Evolutionary conservation across 148 eudicot genomes (phyloP).

Genomic region (Persicaria tinctoria): DNA sequence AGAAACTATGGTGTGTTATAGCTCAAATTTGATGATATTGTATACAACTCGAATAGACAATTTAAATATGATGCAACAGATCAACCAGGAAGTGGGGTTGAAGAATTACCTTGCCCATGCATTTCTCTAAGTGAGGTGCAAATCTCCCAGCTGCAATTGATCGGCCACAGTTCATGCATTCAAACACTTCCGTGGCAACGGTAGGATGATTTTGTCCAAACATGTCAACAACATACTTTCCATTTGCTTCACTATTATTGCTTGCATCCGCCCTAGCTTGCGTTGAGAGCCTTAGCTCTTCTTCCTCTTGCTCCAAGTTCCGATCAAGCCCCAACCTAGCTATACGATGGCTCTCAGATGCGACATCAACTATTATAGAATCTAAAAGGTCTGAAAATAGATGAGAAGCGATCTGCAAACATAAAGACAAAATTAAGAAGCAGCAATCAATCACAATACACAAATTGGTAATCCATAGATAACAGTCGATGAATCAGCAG

Average conservation of each 20-base stretch:
- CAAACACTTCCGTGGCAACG: slow-evolving; percentile 73
- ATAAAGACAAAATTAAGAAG: slow-evolving; percentile 3
- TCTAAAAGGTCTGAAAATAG: slow-evolving; percentile 69
- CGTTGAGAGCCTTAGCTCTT: slow-evolving; percentile 75
- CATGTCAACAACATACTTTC: slow-evolving; percentile 83
- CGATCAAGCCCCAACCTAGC: slow-evolving; percentile 87
- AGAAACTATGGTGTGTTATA: background rate
- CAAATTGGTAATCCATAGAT: too few relatives aligned
- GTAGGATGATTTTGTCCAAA: slow-evolving; percentile 96
- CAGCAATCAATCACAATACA: background rate
- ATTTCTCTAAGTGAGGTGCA: slow-evolving; percentile 97
- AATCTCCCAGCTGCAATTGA: slow-evolving; percentile 85
- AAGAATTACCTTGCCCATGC: slow-evolving; percentile 92
- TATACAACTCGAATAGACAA: background rate
- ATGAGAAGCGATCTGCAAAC: slow-evolving; percentile 59
- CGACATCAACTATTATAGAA: slow-evolving; percentile 78
- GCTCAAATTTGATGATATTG: background rate
- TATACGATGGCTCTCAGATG: slow-evolving; percentile 87
- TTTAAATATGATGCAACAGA: background rate
- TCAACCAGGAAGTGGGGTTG: background rate
- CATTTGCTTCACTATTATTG: slow-evolving; percentile 53
- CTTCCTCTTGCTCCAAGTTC: slow-evolving; percentile 76
- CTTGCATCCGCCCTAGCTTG: slow-evolving; percentile 91
- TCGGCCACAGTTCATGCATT: slow-evolving; percentile 94
- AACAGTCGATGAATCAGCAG: background rate